Base-by-base conservation (phyloP, 2,329 filamentous ascomycete species). In the Triangularia verruculosa region DNA sequence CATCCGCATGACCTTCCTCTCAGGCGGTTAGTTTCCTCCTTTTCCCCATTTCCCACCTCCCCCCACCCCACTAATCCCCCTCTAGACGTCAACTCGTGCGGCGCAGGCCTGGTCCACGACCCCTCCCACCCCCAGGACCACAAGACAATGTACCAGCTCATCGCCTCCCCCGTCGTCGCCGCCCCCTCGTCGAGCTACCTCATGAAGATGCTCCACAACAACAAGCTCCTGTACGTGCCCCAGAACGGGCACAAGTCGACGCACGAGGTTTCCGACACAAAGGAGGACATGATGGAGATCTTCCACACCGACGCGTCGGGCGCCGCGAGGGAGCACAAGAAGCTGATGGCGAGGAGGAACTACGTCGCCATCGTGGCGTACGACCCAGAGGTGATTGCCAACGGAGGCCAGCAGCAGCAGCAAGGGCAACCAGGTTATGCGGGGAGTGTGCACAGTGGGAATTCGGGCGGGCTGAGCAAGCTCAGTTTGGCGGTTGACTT, bases 231-330 rank as follows among this genome's bases (percentile, higher is more conserved):
- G 27, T 99, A 97, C 76, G 84, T 99, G 61, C 95, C 95, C 0
- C 83, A 86, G 61, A 99, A 99, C 76, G 94, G 94, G 1, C 87
- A 92, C 62, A 85, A 86, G 68, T 88, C 90, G 0, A 89, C 83
- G 1, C 86, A 92, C 66, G 85, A 89, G 68, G 84, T 91, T 1
- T 90, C 89, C 1, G 95, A 99, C 75, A 99, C 95, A 55, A 98
- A 99, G 78, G 95, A 99, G 77, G 95, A 99, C 78, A 99, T 99
- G 95, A 96, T 99, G 91, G 95, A 99, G 80, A 96, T 99, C 69
- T 99, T 99, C 84, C 92, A 95, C 72, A 91, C 89, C 7, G 95
- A 99, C 71, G 92, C 95, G 15, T 92, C 89, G 61, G 94, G 95
- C n/a, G 82, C 86, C 34, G 82, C 88, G 0, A 84, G 93, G 55